Base-by-base conservation (phyloP, 2,329 filamentous ascomycete species). In the Phaeoacremonium minimum region DNA sequence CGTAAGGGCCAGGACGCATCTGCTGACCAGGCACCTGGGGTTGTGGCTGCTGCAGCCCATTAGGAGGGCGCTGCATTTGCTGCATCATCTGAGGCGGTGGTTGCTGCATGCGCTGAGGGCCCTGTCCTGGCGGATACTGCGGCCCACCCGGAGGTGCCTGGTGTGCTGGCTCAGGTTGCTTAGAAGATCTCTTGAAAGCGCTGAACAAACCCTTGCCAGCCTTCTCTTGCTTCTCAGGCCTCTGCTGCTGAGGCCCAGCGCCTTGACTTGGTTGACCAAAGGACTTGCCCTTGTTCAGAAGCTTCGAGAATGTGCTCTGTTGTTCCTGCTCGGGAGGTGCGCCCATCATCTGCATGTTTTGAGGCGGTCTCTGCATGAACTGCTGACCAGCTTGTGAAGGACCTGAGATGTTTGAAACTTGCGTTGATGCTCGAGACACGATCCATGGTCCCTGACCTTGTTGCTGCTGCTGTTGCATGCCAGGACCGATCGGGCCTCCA, bases 81-180 rank as follows among this genome's bases (percentile, higher is more conserved):
- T 40, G 41, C 17, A 41, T 30, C 12, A 38, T 36, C 17, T 19
- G 32, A 5, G n/a, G 37, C 14, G 19, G 33, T 22, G n/a, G 35
- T 32, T 34, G 37, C 12, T 41, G 36, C 15, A 18, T 18, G 8
- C 22, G 19, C 8, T 19, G 14, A 9, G 38, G 30, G 16, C 28
- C 14, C 15, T 36, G 41, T 9, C 26, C 22, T 2, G 39, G 40
- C 18, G 14, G 34, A 20, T 47, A 52, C 28, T 42, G 42, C 7
- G 50, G 51, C 5, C 50, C 50, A 15, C 50, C 50, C 1, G 50
- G 51, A 11, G 51, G 49, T 4, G 47, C 45, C 9, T 42, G 46
- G 4, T 35, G 40, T 4, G 41, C 33, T n/a, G n/a, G n/a, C 7
- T 53, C 48, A 15, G 42, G 32, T 26, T 50, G 45, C 38, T 52